Evolutionary conservation across 2,329 filamentous ascomycete genomes (phyloP).

Genomic region (Cytospora schulzeri): DNA sequence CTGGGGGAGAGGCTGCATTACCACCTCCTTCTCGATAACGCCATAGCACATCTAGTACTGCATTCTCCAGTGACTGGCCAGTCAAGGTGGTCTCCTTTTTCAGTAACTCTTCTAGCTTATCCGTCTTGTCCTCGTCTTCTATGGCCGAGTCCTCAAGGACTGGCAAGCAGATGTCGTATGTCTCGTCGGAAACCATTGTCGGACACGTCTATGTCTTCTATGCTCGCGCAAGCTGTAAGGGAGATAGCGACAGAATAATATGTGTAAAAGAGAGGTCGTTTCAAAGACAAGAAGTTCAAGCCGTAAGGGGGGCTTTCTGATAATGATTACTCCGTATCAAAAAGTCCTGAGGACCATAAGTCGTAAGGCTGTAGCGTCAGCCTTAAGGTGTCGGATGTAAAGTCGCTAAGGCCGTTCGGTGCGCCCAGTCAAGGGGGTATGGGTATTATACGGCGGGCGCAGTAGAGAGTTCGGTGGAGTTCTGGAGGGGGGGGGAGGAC

Average conservation of each 20-base stretch:
- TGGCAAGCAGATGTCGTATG: slow-evolving; percentile 88
- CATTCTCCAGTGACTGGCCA: slow-evolving; percentile 82
- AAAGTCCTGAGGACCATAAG: slow-evolving; percentile 10
- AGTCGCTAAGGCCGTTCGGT: slow-evolving; percentile 4
- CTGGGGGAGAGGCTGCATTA: slow-evolving; percentile 72
- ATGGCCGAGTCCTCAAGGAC: slow-evolving; percentile 80
- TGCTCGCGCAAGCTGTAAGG: slow-evolving; percentile 13
- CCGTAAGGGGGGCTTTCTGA: slow-evolving; percentile 7
- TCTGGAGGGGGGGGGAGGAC: not conserved
- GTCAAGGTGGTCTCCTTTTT: slow-evolving; percentile 75
- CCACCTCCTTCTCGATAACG: slow-evolving; percentile 71
- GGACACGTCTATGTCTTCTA: slow-evolving; percentile 4
- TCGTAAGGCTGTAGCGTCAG: slow-evolving; percentile 23
- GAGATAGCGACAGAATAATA: not conserved
- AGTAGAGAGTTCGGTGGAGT: slow-evolving; percentile 11
- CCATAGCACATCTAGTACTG: slow-evolving; percentile 89
- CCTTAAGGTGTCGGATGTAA: slow-evolving; percentile 6
- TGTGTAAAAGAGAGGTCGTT: not conserved
- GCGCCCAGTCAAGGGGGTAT: slow-evolving; percentile 8
- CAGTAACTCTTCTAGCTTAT: slow-evolving; percentile 84
- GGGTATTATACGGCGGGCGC: slow-evolving; percentile 12
- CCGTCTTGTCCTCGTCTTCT: slow-evolving; percentile 94
- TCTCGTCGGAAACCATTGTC: slow-evolving; percentile 85
- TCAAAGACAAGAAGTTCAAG: slow-evolving; percentile 6
- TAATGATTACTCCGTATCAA: slow-evolving; percentile 2